Evolutionary conservation across 192 early-diverging fungal genomes (phyloP), one percentile per base, ranked within the genome.

Genomic region (Spinellus fusiger): DNA sequence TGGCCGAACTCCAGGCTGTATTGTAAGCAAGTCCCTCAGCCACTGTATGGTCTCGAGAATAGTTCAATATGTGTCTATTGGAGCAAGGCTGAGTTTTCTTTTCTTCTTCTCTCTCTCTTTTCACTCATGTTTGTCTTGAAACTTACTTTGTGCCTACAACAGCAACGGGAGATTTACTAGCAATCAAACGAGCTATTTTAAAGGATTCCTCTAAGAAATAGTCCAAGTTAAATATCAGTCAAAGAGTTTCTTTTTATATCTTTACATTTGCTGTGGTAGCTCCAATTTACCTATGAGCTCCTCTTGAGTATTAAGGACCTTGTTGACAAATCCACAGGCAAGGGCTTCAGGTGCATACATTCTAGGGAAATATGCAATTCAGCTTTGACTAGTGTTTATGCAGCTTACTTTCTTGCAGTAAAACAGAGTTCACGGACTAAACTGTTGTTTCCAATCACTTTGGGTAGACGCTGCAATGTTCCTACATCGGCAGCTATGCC

Each of bases 391-490:
- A 20, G 5, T 20, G 9, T 29, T 38, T 32, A 23, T 22, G 15
- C 0, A 28, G 65, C 76, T 46, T 75, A 81, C 75, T 77, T 78
- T 62, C 94, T 85, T 2, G 83, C 95, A 15, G 94, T 95, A 35
- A 87, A 82, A 67, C 89, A 92, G 9, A 93, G 70, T 59, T 99
- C 96, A 66, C 93, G 89, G 32, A 95, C 88, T 86, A 89, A 88
- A 70, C 86, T 86, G 59, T 85, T 74, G 76, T 95, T 97, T 25
- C 90, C 94, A 49, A 93, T 92, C 5, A 96, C 80, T 76, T 97
- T 97, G 52, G 94, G 94, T 22, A 99, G 76, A 26, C 96, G 85
- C 77, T 99, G 96, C 54, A 99, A 80, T 26, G 93, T 95, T 34
- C 81, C 93, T 23, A 93, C 71, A 70, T 98, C 96, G 5, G 96